These are phyloP conservation scores for Lactifluus pinguis DNA, from an alignment of 768 basidiomycete species.

Conservation along the genomic window DNA sequence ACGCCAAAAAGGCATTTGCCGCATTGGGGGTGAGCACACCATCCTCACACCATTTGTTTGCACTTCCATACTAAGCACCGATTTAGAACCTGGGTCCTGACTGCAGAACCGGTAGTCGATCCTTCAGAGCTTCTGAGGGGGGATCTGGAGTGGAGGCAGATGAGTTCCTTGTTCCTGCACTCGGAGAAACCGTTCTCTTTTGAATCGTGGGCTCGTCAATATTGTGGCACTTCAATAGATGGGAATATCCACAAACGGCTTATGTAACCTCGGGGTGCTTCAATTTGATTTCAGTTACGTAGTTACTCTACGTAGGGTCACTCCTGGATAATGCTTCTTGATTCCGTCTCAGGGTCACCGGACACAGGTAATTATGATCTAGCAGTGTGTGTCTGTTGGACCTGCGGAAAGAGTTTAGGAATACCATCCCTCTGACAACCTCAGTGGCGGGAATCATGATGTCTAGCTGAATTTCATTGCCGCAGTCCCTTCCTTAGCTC, in stretches of 20 bases:
- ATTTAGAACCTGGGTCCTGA: constrained; percentile 44
- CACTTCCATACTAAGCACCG: neutral
- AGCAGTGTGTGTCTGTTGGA: no score
- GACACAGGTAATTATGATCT: no score
- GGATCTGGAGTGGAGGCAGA: constrained; percentile 41
- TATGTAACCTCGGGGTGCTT: no score
- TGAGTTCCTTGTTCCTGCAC: constrained; percentile 46
- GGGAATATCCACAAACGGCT: no score
- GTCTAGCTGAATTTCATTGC: no score
- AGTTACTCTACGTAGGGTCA: no score
- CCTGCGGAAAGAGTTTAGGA: no score
- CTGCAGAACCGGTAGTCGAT: constrained; percentile 47
- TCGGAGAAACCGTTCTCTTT: constrained; percentile 46
- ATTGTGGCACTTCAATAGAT: no score
- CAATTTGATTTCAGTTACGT: no score
- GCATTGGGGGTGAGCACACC: constrained; percentile 52
- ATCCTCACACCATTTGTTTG: neutral
- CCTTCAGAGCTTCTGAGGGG: constrained; percentile 46
- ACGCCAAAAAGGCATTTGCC: constrained; percentile 52
- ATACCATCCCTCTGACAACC: no score
- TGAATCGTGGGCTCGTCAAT: constrained; percentile 1
- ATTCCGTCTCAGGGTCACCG: neutral
- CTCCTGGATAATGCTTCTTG: neutral
- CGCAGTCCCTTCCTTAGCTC: no score
- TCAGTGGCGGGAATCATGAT: no score